Evolutionary conservation across 2,329 filamentous ascomycete species (phyloP), one percentile per base, ranked within the genome.

Genomic region (Botrytis byssoidea): DNA sequence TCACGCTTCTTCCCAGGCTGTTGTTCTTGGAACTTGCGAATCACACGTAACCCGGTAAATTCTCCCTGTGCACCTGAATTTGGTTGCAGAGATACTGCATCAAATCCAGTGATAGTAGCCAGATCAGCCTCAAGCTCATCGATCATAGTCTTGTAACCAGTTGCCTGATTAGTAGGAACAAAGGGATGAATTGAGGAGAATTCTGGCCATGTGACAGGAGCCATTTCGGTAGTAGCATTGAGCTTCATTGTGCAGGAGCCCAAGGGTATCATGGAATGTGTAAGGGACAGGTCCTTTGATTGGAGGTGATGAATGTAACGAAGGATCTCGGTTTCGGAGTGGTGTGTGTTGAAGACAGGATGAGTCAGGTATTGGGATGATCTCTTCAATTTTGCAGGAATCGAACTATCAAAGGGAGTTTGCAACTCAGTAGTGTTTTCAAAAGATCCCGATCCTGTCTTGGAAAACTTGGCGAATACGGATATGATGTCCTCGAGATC

Each of bases 211-310:
- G 93, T 93, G 72, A 98, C 88, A 12, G 95, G 92, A 25, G 93
- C 88, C 95, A 98, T 98, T 85, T 98, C 94, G 0, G 93, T 93
- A 4, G 95, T 96, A 60, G 92, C 93, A 82, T 98, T 98, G 71
- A 98, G 90, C 86, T 98, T 98, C 95, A 98, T 98, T 22, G 95
- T 98, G 86, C 95, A 98, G 1, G 95, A 98, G 32, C 95, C 95
- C 1, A 98, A 88, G 3, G 95, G 94, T 75, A 98, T 98, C 95
- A 98, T 98, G 25, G 95, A 98, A 84, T 98, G 95, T 3, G 95
- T 93, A 8, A 98, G 87, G 1, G 95, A 98, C 22, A 98, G 85
- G 81, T 98, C 95, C 85, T 97, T 98, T 69, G 94, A 97, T 82
- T 97, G 92, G 8, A 98, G 87, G 81, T 97, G 93, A 81, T 95